Evolutionary conservation across 768 basidiomycete genomes (phyloP).

Genomic region (Pleurotus giganteus): DNA sequence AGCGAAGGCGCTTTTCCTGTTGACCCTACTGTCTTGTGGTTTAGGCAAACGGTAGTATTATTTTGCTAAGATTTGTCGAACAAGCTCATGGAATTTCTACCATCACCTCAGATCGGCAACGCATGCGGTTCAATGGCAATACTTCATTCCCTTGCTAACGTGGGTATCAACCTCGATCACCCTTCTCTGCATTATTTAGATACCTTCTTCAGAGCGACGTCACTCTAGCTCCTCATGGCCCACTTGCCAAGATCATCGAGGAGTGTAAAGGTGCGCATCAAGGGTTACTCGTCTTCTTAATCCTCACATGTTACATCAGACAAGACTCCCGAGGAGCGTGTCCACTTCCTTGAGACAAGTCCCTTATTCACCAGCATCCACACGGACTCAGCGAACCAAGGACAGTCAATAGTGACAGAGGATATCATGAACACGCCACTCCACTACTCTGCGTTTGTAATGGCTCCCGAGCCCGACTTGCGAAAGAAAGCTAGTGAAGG

Average conservation of each 20-base stretch:
- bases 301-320: conserved; percentile 36
- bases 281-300: not conserved
- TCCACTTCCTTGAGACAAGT: conserved; percentile 71
- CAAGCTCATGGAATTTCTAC: not conserved
- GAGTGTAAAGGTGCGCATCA: conserved; percentile 49
- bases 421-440: conserved; percentile 65
- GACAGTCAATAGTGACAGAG: conserved; percentile 65
- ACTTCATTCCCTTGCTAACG: not conserved
- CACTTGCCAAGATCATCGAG: conserved; percentile 66
- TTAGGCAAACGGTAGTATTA: conserved; percentile 84
- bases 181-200: not conserved
- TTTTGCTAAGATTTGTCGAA: conserved; percentile 16
- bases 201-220: conserved; percentile 55
- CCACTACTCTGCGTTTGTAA: conserved; percentile 88
- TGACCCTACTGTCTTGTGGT: conserved; percentile 74
- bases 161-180: conserved; percentile 5
- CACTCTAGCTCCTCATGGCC: conserved; percentile 50
- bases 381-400: conserved; percentile 59
- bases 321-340: conserved; percentile 71
- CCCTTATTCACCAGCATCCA: conserved; percentile 80
- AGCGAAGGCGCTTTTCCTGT: conserved; percentile 43
- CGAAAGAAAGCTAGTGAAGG: conserved; percentile 21
- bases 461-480: conserved; percentile 47
- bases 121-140: conserved; percentile 78
- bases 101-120: conserved; percentile 58